Evolutionary conservation across 2,329 filamentous ascomycete species (phyloP).

Genomic region (Tolypocladium sp.): DNA sequence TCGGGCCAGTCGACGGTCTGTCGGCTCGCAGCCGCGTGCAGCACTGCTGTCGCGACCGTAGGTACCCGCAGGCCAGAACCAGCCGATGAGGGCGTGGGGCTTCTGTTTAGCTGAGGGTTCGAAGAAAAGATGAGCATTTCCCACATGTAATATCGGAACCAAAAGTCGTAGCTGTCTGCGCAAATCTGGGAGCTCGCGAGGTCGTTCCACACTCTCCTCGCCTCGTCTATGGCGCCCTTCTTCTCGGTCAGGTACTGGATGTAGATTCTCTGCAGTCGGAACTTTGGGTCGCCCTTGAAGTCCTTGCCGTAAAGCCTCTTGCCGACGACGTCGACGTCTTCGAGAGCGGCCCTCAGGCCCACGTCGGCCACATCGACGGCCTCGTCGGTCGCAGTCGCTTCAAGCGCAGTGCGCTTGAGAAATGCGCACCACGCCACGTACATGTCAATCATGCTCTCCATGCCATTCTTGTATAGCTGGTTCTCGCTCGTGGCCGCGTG

Average conservation of each 20-base stretch:
- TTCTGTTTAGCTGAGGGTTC: slow-evolving; percentile 35
- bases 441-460: slow-evolving; percentile 83
- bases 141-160: slow-evolving; percentile 87
- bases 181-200: slow-evolving; percentile 55
- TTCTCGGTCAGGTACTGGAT: slow-evolving; percentile 87
- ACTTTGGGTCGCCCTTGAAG: slow-evolving; percentile 81
- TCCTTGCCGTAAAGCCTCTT: slow-evolving; percentile 62
- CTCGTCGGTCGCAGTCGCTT: slow-evolving; percentile 64
- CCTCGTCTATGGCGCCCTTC: slow-evolving; percentile 66
- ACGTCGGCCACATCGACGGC: slow-evolving; percentile 85
- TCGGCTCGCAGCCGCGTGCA: slow-evolving; percentile 59
- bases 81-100: slow-evolving; percentile 37
- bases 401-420: slow-evolving; percentile 76
- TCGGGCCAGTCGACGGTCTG: slow-evolving; percentile 67
- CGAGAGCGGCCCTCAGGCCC: slow-evolving; percentile 75
- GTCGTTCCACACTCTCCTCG: slow-evolving; percentile 67
- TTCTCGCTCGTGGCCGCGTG: slow-evolving; percentile 83
- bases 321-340: slow-evolving; percentile 74
- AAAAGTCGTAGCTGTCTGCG: slow-evolving; percentile 81
- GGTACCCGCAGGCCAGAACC: slow-evolving; percentile 52
- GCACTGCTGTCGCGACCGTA: slow-evolving; percentile 62
- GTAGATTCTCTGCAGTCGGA: slow-evolving; percentile 81
- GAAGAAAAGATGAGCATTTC: slow-evolving; percentile 62
- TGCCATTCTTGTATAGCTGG: slow-evolving; percentile 73
- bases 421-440: slow-evolving; percentile 94